A percentile compares a stretch with the other conserved stretches of the same genome.
These are phyloP conservation scores for Scenedesmus sp. DNA, from an alignment of 163 green algal genomes.

Conservation along the genomic window DNA sequence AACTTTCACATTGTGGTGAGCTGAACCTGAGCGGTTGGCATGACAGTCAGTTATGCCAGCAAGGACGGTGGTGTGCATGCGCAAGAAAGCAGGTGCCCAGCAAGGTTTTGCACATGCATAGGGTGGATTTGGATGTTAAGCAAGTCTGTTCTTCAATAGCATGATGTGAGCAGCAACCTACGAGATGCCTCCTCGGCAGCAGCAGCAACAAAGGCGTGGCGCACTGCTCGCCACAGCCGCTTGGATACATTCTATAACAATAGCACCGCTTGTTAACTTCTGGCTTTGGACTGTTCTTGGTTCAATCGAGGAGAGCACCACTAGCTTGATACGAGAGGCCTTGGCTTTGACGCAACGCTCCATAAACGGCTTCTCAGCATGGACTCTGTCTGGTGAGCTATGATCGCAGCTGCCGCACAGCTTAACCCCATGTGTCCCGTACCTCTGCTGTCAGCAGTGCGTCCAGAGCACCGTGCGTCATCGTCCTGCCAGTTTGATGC, in stretches of 20 bases:
- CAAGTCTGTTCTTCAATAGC: background rate
- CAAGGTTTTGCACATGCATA: background rate
- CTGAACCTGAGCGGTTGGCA: background rate
- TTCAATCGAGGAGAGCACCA: constrained; percentile 29
- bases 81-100: background rate
- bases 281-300: constrained; percentile 35
- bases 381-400: constrained; percentile 43
- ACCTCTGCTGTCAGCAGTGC: background rate
- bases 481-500: background rate
- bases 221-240: background rate
- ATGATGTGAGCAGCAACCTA: background rate
- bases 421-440: background rate
- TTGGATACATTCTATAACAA: constrained; percentile 8
- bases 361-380: constrained; percentile 41
- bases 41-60: constrained; percentile 1
- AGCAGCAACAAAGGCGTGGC: constrained; percentile 25
- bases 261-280: constrained; percentile 25
- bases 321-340: constrained; percentile 43
- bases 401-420: background rate
- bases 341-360: constrained; percentile 32
- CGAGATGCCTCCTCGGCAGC: constrained; percentile 4
- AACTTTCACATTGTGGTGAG: too few species aligned
- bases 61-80: background rate
- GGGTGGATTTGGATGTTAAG: background rate
- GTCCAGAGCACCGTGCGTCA: background rate